A percentile compares a stretch with the other conserved stretches of the same genome.
Conservation (phyloP, 805 yeast species). For the Tetrapisispora iriomotensis region DNA sequence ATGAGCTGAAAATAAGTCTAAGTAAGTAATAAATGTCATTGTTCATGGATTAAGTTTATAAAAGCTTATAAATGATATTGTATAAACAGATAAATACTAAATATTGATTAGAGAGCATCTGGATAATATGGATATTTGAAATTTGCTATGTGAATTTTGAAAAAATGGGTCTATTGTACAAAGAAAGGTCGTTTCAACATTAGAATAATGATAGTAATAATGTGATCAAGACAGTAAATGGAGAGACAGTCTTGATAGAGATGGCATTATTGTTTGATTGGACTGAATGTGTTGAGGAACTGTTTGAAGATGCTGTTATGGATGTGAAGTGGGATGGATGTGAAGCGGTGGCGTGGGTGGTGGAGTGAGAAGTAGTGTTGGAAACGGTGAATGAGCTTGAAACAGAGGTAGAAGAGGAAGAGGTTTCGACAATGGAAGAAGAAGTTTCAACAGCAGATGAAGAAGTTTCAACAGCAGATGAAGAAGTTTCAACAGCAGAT, state of each 20-base stretch:
- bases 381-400: constrained; percentile 9
- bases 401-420: constrained; percentile 5
- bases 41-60: no score
- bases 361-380: no score
- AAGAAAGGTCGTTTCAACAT: no score
- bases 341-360: neutral
- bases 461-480: constrained; percentile 5
- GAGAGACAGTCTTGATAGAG: neutral
- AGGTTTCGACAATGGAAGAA: constrained; percentile 1
- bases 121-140: no score
- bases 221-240: neutral
- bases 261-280: neutral
- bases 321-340: neutral
- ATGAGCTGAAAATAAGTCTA: no score
- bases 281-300: neutral
- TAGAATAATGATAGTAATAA: neutral
- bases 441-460: constrained; percentile 5
- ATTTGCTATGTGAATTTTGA: no score
- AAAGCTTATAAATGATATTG: no score
- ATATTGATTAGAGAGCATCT: no score
- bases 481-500: constrained; percentile 6
- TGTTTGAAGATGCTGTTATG: neutral
- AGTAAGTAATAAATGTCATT: no score
- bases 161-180: no score
- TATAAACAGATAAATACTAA: neutral